These are phyloP conservation scores for Selenicereus undatus DNA, from an alignment of 148 eudicot genomes.

Conservation along the genomic window DNA sequence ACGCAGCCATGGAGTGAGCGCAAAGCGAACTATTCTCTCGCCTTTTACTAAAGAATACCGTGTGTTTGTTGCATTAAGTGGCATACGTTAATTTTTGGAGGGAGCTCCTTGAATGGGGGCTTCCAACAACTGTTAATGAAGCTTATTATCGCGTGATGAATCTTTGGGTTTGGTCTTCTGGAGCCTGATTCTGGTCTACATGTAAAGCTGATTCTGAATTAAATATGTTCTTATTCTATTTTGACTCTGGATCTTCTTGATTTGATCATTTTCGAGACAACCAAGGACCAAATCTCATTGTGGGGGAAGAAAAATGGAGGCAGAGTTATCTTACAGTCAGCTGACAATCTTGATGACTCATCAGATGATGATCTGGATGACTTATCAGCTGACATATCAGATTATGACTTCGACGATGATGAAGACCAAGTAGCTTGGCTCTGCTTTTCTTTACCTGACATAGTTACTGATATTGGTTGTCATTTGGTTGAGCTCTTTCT, in stretches of 20 bases:
- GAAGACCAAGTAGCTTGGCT: constrained; percentile 15
- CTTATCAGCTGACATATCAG: neutral
- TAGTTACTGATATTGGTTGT: constrained; percentile 7
- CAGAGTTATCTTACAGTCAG: neutral
- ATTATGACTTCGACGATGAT: constrained; percentile 1
- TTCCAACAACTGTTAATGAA: neutral
- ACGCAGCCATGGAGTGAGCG: constrained; percentile 29
- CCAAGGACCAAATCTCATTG: neutral
- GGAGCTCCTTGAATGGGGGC: neutral
- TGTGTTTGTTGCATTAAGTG: constrained; percentile 36
- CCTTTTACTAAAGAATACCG: constrained; percentile 75
- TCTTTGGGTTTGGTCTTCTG: neutral
- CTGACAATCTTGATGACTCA: too few relatives aligned
- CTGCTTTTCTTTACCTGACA: constrained; percentile 13
- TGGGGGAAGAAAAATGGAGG: neutral
- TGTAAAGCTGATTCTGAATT: too few relatives aligned
- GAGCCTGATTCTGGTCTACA: too few relatives aligned
- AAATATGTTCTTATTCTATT: neutral
- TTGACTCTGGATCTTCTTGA: neutral
- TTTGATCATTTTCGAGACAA: neutral
- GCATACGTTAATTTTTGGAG: neutral
- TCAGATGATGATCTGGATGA: neutral
- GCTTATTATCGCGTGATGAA: too few relatives aligned
- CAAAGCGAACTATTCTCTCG: constrained; percentile 63
- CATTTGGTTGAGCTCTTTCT: constrained; percentile 14